Base-by-base conservation (phyloP, 768 basidiomycete species). In the Trametes cingulata region DNA sequence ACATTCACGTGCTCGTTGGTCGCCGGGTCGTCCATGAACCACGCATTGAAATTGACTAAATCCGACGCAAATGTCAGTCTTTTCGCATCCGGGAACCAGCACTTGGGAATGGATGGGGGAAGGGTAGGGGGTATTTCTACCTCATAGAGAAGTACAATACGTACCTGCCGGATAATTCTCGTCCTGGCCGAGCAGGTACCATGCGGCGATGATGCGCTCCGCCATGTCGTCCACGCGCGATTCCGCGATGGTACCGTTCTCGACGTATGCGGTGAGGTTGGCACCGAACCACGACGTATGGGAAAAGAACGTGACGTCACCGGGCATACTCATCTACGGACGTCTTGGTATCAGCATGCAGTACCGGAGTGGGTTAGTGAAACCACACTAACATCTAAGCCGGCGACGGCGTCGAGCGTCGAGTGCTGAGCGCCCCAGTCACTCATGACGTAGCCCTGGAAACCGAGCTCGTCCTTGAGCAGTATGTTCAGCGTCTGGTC, bases 221-320 rank as follows among this genome's bases (percentile, higher is more conserved):
- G 88, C 91, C 90, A 93, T 93, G 68, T 95, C 91, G 54, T 87
- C 85, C 7, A 90, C 73, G 6, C 90, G 83, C 2, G 78, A 68
- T 62, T 80, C 76, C 0, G 88, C 79, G 51, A 95, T 88, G 2
- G 84, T 86, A 40, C 85, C 85, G 69, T 93, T 90, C 49, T 80
- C 73, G 17, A 95, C 90, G 48, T 79, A 85, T 22, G 76, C 76
- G 0, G 85, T 87, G 29, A 93, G 78, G 69, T 87, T 90, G 0
- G 68, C 74, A 17, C 88, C 86, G 61, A 85, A 91, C 68, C 82
- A 91, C 4, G 83, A 79, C 1, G 74, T 76, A 6, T 75, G 74
- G 17, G 80, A 81, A 63, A 72, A 65, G 66, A 83, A 78, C 1
- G 74, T 75, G 68, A 85, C 78, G 52, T 81, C 80, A 56, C 82